Percentiles rank a stretch among this genome's conserved stretches.
phyloP scores from a whole-genome alignment of 805 yeast genomes.

The Zygoascus tannicola region DNA sequence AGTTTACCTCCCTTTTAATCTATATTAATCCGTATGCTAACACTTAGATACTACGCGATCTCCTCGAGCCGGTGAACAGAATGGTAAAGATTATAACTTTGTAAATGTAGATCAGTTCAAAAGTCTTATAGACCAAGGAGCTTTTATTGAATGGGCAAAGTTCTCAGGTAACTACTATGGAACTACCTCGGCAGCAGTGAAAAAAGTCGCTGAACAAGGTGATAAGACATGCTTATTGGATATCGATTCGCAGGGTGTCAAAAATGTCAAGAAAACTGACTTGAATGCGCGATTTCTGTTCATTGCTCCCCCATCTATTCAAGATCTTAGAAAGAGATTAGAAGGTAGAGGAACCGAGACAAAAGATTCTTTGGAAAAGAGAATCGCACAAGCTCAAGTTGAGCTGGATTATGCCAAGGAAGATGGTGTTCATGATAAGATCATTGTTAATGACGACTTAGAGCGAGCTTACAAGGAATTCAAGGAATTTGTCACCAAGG shows the following conservation, averaged over 20 bases:
- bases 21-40: not conserved
- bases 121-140: conserved; percentile 57
- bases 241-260: conserved; percentile 99
- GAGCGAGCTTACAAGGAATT: conserved; percentile 80
- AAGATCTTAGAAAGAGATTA: conserved; percentile 63
- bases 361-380: conserved; percentile 68
- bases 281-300: conserved; percentile 81
- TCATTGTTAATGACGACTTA: conserved; percentile 83
- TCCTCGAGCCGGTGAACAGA: conserved; percentile 85
- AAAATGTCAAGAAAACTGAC: conserved; percentile 73
- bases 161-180: conserved; percentile 98
- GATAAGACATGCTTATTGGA: conserved; percentile 84
- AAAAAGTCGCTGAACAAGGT: conserved; percentile 46
- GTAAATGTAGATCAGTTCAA: conserved; percentile 72
- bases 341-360: conserved; percentile 94
- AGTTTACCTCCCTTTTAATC: too few species aligned
- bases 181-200: conserved; percentile 78
- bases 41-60: conserved; percentile 66
- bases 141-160: conserved; percentile 95
- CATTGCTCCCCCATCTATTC: conserved; percentile 87
- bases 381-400: conserved; percentile 76
- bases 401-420: conserved; percentile 84
- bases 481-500: conserved; percentile 42
- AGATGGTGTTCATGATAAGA: conserved; percentile 78
- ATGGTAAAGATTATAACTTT: conserved; percentile 88